Evolutionary conservation across 148 eudicot genomes (phyloP).

Genomic region (Rhododendron vialii): DNA sequence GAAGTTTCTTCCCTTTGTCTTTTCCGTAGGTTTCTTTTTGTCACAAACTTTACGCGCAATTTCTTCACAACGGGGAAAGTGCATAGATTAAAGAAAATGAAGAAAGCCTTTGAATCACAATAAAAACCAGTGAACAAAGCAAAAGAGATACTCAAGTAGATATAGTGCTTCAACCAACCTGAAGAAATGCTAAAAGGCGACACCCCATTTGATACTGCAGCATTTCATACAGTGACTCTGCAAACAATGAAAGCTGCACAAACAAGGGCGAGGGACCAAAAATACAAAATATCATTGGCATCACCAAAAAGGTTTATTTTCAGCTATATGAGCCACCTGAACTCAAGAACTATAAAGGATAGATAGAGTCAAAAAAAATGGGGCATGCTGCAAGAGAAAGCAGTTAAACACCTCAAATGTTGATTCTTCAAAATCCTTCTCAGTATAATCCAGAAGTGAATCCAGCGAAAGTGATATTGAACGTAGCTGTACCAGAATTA

Average conservation of each 20-base stretch:
- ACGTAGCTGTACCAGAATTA: constrained; percentile 54
- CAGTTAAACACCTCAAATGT: constrained; percentile 70
- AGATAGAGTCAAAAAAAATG: neutral
- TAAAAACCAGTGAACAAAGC: neutral
- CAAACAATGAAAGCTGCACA: constrained; percentile 84
- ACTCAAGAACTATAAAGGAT: neutral
- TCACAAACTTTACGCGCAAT: constrained; percentile 62
- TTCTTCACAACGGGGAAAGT: constrained; percentile 32
- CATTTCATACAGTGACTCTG: constrained; percentile 95
- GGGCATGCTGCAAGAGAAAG: neutral
- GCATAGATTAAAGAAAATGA: neutral
- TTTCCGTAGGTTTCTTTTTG: constrained; percentile 67
- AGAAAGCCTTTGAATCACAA: neutral
- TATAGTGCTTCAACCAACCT: constrained; percentile 39
- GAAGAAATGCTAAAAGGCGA: constrained; percentile 68
- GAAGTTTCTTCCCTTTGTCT: constrained; percentile 65
- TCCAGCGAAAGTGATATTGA: constrained; percentile 88
- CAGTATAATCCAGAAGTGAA: constrained; percentile 83
- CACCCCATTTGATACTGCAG: constrained; percentile 90
- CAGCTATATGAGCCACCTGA: neutral
- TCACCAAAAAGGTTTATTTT: neutral
- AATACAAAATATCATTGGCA: neutral
- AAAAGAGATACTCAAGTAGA: neutral
- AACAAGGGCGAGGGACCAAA: neutral
- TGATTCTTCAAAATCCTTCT: constrained; percentile 79